Evolutionary conservation across 179 eudicot species (phyloP).

Genomic region (Beta lomatogona): DNA sequence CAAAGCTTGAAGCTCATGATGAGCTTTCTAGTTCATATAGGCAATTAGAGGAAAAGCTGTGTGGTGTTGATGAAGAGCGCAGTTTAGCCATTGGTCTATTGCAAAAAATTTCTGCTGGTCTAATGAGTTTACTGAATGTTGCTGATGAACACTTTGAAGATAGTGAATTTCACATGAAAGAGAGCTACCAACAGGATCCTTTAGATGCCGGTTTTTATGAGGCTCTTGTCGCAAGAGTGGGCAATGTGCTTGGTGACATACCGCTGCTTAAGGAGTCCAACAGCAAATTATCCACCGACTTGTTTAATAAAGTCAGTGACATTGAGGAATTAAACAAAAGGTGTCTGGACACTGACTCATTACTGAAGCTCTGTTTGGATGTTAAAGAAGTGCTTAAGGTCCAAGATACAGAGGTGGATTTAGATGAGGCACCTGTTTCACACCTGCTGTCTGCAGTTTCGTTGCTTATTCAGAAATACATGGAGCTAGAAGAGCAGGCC

Average conservation of each 20-base stretch:
- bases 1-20: conserved; percentile 54
- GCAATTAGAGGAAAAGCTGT: conserved; percentile 43
- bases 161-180: conserved; percentile 29
- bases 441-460: conserved; percentile 53
- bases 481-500: conserved; percentile 52
- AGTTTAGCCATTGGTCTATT: conserved; percentile 47
- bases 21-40: conserved; percentile 34
- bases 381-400: conserved; percentile 50
- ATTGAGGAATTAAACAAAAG: conserved; percentile 56
- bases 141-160: conserved; percentile 37
- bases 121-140: conserved; percentile 46
- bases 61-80: conserved; percentile 40
- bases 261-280: conserved; percentile 58
- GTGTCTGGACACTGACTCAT: conserved; percentile 46
- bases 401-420: conserved; percentile 37
- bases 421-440: conserved; percentile 43
- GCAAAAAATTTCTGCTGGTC: conserved; percentile 47
- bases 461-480: conserved; percentile 60
- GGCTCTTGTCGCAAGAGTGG: conserved; percentile 53
- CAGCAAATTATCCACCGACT: conserved; percentile 48
- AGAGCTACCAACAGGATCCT: conserved; percentile 41
- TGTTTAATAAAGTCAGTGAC: conserved; percentile 51
- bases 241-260: conserved; percentile 46
- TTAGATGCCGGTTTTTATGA: conserved; percentile 47
- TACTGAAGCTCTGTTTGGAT: conserved; percentile 60